Conservation (phyloP, 2,329 filamentous ascomycete species). For the Hypoxylon sp. region DNA sequence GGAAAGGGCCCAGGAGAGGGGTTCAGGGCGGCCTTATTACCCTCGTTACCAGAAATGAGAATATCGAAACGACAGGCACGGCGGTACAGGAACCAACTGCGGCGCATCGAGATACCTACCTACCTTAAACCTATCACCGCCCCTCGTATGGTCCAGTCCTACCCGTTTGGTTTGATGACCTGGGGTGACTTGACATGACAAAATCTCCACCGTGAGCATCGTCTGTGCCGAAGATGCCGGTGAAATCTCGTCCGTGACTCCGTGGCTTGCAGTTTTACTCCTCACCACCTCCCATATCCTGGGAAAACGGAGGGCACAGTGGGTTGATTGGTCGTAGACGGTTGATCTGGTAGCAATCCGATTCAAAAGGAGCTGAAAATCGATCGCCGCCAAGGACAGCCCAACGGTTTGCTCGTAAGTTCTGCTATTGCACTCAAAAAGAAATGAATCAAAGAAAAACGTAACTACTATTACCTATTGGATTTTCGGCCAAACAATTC, state of each 20-base stretch:
- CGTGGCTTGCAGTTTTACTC: slow-evolving; percentile 43
- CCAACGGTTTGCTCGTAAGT: slow-evolving; percentile 19
- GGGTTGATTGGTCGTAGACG: slow-evolving; percentile 38
- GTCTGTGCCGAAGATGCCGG: slow-evolving; percentile 46
- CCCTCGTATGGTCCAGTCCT: slow-evolving; percentile 20
- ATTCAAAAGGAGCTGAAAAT: slow-evolving; percentile 41
- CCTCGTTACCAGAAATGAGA: slow-evolving; percentile 35
- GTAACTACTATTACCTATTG: slow-evolving; percentile 25
- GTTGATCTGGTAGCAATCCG: slow-evolving; percentile 31
- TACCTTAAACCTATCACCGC: slow-evolving; percentile 6
- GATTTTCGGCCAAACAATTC: slow-evolving; percentile 21
- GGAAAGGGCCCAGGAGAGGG: slow-evolving; percentile 41
- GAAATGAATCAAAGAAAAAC: slow-evolving; percentile 19
- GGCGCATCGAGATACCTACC: slow-evolving; percentile 36
- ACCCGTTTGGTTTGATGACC: slow-evolving; percentile 26
- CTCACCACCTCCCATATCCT: slow-evolving; percentile 40
- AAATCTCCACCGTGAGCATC: slow-evolving; percentile 39
- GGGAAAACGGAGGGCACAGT: slow-evolving; percentile 30
- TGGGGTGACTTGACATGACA: slow-evolving; percentile 31
- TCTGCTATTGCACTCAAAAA: slow-evolving; percentile 17
- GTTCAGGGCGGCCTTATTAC: slow-evolving; percentile 37
- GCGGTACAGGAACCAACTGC: slow-evolving; percentile 23
- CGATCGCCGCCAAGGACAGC: slow-evolving; percentile 26
- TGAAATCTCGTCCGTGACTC: slow-evolving; percentile 41
- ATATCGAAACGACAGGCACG: slow-evolving; percentile 32